Percentiles rank a stretch among this genome's conserved stretches.
Evolutionary conservation across 441 rosid species (phyloP).

Genomic region (Erodium texanum): DNA sequence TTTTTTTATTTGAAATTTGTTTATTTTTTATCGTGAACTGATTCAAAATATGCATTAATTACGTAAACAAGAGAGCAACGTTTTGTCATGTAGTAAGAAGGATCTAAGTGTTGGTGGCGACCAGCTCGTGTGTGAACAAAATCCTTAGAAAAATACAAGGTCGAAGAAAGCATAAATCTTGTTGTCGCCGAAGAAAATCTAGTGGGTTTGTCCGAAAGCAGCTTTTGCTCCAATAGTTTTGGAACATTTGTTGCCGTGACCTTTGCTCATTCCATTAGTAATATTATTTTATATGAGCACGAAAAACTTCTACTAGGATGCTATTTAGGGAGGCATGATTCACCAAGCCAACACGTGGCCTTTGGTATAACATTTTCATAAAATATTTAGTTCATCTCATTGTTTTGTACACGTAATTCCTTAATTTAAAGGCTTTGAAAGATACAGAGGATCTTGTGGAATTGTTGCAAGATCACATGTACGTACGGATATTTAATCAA

Average conservation of each 20-base stretch:
- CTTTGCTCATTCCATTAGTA: background rate
- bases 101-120: background rate
- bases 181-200: constrained; percentile 20
- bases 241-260: constrained; percentile 40
- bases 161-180: background rate
- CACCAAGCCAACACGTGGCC: constrained; percentile 23
- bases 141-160: constrained; percentile 9
- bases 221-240: constrained; percentile 26
- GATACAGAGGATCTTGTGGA: background rate
- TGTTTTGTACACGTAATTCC: constrained; percentile 1
- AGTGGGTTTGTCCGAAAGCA: constrained; percentile 47
- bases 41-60: too few species aligned
- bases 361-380: background rate
- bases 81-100: background rate
- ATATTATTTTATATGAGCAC: too few species aligned
- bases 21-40: too few species aligned
- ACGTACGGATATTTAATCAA: background rate
- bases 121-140: background rate
- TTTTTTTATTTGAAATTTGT: too few species aligned
- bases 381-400: background rate
- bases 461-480: background rate
- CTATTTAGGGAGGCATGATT: constrained; percentile 30
- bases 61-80: background rate
- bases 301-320: constrained; percentile 49
- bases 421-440: background rate